Evolutionary conservation across 1,139 yeast genomes (phyloP).

Genomic region (Taphrina pruni): DNA sequence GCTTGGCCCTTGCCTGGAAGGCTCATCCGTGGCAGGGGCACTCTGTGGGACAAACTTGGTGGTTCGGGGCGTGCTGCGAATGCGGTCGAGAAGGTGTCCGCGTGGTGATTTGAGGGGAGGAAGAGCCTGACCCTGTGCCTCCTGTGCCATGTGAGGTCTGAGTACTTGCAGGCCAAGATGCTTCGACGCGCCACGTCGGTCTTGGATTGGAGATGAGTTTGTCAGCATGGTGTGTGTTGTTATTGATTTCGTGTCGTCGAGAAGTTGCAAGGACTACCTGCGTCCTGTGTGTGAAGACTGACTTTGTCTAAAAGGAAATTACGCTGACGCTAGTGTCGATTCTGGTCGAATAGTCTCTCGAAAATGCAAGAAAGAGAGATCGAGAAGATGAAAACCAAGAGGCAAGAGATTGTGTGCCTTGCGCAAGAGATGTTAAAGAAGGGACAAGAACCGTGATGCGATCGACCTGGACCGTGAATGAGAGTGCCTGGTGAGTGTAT

Average conservation of each 20-base stretch:
- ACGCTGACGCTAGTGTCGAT: conserved; percentile 10
- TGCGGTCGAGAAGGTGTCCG: conserved; percentile 29
- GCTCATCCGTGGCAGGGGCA: neutral
- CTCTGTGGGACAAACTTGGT: conserved; percentile 11
- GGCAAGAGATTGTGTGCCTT: too few relatives aligned
- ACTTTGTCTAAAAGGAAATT: neutral
- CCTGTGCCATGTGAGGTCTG: neutral
- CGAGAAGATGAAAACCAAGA: neutral
- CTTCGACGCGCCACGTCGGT: conserved; percentile 19
- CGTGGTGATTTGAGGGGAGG: conserved; percentile 29
- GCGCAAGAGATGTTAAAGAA: too few relatives aligned
- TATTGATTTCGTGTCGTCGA: neutral
- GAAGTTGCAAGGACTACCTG: conserved; percentile 5
- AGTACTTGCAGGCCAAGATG: conserved; percentile 7
- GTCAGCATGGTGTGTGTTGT: neutral
- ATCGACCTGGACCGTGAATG: conserved; percentile 20
- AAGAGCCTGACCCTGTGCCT: neutral
- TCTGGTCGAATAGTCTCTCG: neutral
- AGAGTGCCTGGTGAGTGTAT: neutral
- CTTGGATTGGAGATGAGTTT: neutral
- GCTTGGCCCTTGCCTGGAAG: neutral
- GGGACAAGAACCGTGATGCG: neutral
- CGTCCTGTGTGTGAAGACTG: neutral
- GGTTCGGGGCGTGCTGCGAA: conserved; percentile 23
- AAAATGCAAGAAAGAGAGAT: neutral